Evolutionary conservation across 1,284 basidiomycete species (phyloP), one percentile per base, ranked within the genome.

Genomic region (Fistulinella cinereoalba): DNA sequence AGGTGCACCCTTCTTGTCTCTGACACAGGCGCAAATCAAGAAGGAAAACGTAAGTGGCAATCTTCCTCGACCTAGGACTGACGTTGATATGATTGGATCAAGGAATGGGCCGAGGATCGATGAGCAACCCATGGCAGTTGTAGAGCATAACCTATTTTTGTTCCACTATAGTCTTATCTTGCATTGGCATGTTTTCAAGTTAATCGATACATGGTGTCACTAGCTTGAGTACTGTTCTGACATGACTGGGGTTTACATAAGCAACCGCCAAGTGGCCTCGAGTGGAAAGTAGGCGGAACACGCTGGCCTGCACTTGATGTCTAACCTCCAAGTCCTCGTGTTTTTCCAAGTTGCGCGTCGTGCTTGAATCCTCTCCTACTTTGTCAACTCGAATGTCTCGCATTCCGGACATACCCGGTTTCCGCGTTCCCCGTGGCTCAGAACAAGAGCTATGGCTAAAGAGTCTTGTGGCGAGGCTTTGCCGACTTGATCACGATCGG

Each of bases 11-110:
- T 39, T 41, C 32, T 37, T 46, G 48, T 29, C 29, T 47, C 37
- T 44, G 33, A 1, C 49, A 51, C 54, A 89, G 87, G 95, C 94
- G 39, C 96, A 99, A 74, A 99, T 99, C 78, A 93, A 94, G 81
- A 97, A 97, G 74, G 97, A 99, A 78, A 99, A 99, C 71, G 96
- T 89, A 62, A 76, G 86, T 74, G 12, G 21, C n/a, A n/a, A n/a
- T n/a, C n/a, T n/a, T n/a, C n/a, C n/a, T n/a, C 34, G 22, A 23
- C 13, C 12, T 9, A 31, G 38, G 22, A 41, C 13, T 31, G 41
- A 27, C 44, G 12, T 11, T 2, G 1, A 42, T 19, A 13, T 50
- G 21, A 24, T 47, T 52, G 38, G 49, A 41, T 50, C 37, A 55
- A 88, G 88, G 88, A 91, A 88, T 91, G 88, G 88, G 88, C 88